phyloP scores from a whole-genome alignment of 177 flowering plant genomes.

The Vitis hybrid region DNA sequence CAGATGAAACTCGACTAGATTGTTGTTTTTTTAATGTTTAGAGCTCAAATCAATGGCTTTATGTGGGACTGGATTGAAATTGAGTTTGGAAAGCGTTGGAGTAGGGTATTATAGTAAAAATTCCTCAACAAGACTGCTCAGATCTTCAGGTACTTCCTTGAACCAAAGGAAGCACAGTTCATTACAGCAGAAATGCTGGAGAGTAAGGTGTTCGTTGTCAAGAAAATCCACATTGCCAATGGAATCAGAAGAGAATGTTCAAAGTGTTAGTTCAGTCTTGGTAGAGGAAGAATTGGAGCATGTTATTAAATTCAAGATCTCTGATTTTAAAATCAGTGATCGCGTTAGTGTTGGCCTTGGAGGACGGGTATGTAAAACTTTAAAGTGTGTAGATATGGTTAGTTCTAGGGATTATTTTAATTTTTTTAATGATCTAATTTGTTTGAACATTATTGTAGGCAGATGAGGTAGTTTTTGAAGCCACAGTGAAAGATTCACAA shows the following conservation, averaged over 20 bases:
- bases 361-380: conserved; percentile 60
- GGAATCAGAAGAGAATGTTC: conserved; percentile 34
- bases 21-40: background rate
- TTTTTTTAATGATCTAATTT: conserved; percentile 7
- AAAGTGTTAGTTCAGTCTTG: conserved; percentile 11
- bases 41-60: conserved; percentile 41
- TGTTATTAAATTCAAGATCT: conserved; percentile 68
- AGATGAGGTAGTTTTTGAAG: conserved; percentile 88
- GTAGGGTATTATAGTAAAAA: conserved; percentile 16
- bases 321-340: conserved; percentile 73
- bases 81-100: conserved; percentile 29
- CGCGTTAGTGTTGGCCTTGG: conserved; percentile 77
- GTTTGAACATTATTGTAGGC: conserved; percentile 44
- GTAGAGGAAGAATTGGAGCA: conserved; percentile 58
- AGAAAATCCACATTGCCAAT: conserved; percentile 24
- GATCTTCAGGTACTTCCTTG: conserved; percentile 9
- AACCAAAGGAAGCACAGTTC: conserved; percentile 7
- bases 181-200: conserved; percentile 6
- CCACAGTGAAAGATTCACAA: conserved; percentile 55
- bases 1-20: background rate
- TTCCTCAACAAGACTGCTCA: conserved; percentile 29
- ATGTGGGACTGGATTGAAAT: conserved; percentile 31
- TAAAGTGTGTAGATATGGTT: background rate
- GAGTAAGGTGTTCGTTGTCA: conserved; percentile 35
- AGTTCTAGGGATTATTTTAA: background rate